phyloP scores from a whole-genome alignment of 179 eudicot species.

The Spergularia azorica region DNA sequence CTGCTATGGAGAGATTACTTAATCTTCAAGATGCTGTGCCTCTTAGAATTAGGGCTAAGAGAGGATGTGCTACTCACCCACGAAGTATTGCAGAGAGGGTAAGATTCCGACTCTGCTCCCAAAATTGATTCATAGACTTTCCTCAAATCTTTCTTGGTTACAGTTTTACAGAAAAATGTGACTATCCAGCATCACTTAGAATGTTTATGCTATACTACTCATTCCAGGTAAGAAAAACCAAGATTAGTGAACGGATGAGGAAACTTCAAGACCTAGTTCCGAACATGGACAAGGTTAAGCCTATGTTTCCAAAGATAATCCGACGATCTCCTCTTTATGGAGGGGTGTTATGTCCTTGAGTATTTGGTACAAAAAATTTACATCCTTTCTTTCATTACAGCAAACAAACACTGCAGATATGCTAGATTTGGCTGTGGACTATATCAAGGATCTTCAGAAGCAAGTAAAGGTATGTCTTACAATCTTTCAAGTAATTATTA shows the following conservation, averaged over 20 bases:
- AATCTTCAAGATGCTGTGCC: constrained; percentile 67
- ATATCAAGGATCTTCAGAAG: constrained; percentile 83
- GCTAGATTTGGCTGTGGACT: constrained; percentile 94
- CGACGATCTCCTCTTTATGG: not conserved
- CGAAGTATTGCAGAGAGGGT: constrained; percentile 99
- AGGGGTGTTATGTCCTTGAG: constrained; percentile 2
- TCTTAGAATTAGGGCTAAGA: constrained; percentile 72
- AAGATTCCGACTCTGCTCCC: constrained; percentile 5
- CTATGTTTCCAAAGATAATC: not conserved
- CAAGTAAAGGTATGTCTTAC: constrained; percentile 63
- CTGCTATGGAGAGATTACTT: constrained; percentile 58
- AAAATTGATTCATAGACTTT: no score
- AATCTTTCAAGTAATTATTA: constrained; percentile 19
- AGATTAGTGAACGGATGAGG: constrained; percentile 50
- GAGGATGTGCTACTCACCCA: constrained; percentile 95
- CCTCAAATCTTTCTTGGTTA: not conserved
- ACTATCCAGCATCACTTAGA: no score
- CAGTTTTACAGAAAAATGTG: not conserved
- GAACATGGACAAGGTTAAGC: constrained; percentile 54
- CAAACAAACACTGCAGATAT: constrained; percentile 95
- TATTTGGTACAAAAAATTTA: constrained; percentile 9
- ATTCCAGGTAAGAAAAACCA: constrained; percentile 41
- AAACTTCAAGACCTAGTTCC: constrained; percentile 42
- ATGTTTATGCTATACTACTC: constrained; percentile 9
- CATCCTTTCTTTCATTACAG: constrained; percentile 46